A percentile compares a stretch with the other conserved stretches of the same genome.
These are phyloP conservation scores for Melampsora abietis-canadensis DNA, from an alignment of 1,284 basidiomycete species.

Conservation along the genomic window DNA sequence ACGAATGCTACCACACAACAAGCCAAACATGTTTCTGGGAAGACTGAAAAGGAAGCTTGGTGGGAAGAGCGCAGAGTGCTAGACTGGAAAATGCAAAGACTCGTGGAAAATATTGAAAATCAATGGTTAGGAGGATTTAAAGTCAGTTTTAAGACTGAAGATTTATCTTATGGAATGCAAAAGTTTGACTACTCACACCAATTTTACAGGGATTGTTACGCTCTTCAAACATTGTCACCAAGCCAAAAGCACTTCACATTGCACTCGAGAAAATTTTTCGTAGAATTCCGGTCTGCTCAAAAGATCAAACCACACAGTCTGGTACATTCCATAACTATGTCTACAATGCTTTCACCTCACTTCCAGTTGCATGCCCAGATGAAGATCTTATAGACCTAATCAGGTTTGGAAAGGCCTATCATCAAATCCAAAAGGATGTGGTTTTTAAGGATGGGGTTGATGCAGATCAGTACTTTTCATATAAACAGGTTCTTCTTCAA, in stretches of 20 bases:
- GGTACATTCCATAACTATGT: conserved; percentile 65
- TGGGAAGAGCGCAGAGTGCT: conserved; percentile 75
- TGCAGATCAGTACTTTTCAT: conserved; percentile 64
- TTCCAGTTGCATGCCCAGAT: conserved; percentile 75
- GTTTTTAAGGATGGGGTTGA: conserved; percentile 90
- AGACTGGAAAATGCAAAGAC: conserved; percentile 69
- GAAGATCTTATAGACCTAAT: conserved; percentile 93
- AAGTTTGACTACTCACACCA: neutral
- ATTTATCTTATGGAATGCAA: neutral
- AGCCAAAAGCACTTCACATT: conserved; percentile 2
- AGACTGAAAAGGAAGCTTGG: conserved; percentile 61
- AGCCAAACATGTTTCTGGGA: conserved; percentile 66
- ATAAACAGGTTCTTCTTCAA: conserved; percentile 60
- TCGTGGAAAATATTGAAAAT: conserved; percentile 83
- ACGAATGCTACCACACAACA: conserved; percentile 73
- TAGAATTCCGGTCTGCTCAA: conserved; percentile 57
- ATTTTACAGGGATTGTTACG: conserved; percentile 30
- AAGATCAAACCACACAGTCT: conserved; percentile 62
- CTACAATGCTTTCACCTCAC: conserved; percentile 77
- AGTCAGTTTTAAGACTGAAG: conserved; percentile 57
- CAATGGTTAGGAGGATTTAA: conserved; percentile 98
- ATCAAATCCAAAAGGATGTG: conserved; percentile 84
- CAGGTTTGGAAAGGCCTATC: conserved; percentile 88
- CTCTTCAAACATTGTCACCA: conserved; percentile 13
- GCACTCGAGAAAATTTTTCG: conserved; percentile 23